Evolutionary conservation across 1,284 basidiomycete genomes (phyloP), one percentile per base, ranked within the genome.

Genomic region (Stereum hirsutum): DNA sequence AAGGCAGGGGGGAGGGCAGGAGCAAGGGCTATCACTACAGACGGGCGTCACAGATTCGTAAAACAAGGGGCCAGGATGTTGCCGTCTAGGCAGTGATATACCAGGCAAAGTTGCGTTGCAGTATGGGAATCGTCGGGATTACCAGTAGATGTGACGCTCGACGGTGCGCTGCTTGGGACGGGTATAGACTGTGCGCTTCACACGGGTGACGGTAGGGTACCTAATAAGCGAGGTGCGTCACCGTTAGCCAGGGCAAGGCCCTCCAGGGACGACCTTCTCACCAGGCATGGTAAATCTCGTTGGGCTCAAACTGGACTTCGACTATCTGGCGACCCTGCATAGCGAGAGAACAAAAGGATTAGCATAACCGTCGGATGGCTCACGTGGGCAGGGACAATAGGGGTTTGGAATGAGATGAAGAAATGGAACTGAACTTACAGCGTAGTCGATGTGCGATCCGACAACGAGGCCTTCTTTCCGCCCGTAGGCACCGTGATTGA

Each of bases 91-190:
- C n/a, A n/a, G n/a, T n/a, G n/a, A n/a, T n/a, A n/a, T n/a, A n/a
- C n/a, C n/a, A n/a, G n/a, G n/a, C n/a, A n/a, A n/a, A n/a, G n/a
- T n/a, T n/a, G n/a, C n/a, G n/a, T n/a, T n/a, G n/a, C n/a, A n/a
- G n/a, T n/a, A n/a, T n/a, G n/a, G n/a, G n/a, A n/a, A n/a, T n/a
- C n/a, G n/a, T n/a, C n/a, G 28, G 7, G 20, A 46, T 64, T 61
- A 86, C 78, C 78, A 87, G 63, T 82, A 81, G 56, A 87, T 72
- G 47, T 74, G 69, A 47, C 84, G 78, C 60, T 86, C 81, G 53
- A 87, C 55, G 47, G 67, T 68, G 45, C 69, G 71, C 47, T 64
- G 63, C 53, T 74, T 70, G 44, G 75, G 70, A 44, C 68, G 68
- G 28, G 65, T 57, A 65, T 79, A 79, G 46, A 82, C 69, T 35